Evolutionary conservation across 228 moss, liverwort and hornwort genomes (phyloP).

Genomic region (Sphagnum fallax): DNA sequence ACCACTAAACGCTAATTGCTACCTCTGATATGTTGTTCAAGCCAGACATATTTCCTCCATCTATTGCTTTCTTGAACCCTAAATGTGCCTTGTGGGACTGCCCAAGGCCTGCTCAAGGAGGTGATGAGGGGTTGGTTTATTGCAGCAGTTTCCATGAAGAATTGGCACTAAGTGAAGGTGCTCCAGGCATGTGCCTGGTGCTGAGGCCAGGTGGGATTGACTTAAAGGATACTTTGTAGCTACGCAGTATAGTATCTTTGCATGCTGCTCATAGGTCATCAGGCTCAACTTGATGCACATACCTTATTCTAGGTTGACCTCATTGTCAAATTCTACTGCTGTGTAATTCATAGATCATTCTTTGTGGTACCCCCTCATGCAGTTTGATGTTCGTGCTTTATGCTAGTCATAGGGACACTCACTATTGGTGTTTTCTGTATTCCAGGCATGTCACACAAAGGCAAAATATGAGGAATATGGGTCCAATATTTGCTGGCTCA

Average conservation of each 20-base stretch:
- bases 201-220: slow-evolving; percentile 54
- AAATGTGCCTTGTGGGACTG: slow-evolving; percentile 54
- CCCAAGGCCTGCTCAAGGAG: slow-evolving; percentile 44
- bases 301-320: too few species aligned
- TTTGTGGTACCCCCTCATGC: too few species aligned
- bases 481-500: slow-evolving; percentile 87
- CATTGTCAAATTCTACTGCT: too few species aligned
- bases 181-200: slow-evolving; percentile 46
- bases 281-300: too few species aligned
- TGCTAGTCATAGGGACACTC: too few species aligned
- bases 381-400: too few species aligned
- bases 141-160: slow-evolving; percentile 57
- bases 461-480: slow-evolving; percentile 91
- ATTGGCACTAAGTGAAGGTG: slow-evolving; percentile 44
- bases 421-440: background rate
- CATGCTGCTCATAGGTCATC: too few species aligned
- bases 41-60: slow-evolving; percentile 21
- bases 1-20: slow-evolving; percentile 9
- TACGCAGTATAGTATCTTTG: too few species aligned
- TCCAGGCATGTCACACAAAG: slow-evolving; percentile 88
- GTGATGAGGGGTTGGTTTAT: slow-evolving; percentile 33
- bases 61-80: slow-evolving; percentile 29
- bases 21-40: slow-evolving; percentile 18
- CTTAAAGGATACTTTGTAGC: slow-evolving; percentile 21
- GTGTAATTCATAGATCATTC: too few species aligned